Conservation (phyloP, 2,329 filamentous ascomycete genomes). For the Tolypocladium endophyticum region DNA sequence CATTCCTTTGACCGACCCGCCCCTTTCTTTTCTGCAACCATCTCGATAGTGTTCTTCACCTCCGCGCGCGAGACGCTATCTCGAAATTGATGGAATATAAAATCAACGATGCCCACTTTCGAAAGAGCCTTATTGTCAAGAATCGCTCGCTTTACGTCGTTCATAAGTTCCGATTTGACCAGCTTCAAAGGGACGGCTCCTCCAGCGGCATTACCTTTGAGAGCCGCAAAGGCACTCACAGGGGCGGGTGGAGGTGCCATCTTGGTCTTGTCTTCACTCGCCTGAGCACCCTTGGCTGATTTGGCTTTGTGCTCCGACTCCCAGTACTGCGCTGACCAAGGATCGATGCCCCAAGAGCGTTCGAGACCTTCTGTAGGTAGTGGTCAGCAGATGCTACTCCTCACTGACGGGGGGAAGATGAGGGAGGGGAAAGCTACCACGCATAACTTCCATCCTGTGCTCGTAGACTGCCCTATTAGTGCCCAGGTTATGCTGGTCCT, state of each 20-base stretch:
- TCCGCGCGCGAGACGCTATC: conserved; percentile 25
- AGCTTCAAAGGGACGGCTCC: conserved; percentile 15
- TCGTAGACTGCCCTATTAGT: conserved; percentile 40
- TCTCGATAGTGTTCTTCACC: conserved; percentile 30
- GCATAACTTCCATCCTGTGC: conserved; percentile 66
- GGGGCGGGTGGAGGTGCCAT: conserved; percentile 24
- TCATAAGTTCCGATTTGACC: conserved; percentile 27
- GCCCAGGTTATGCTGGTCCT: conserved; percentile 41
- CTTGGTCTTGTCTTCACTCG: conserved; percentile 8
- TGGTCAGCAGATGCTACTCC: background rate
- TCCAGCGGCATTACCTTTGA: conserved; percentile 10
- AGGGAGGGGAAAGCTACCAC: conserved; percentile 38
- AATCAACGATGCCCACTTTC: conserved; percentile 29
- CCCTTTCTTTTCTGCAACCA: conserved; percentile 28
- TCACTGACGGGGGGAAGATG: too few species aligned
- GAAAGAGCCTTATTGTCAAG: conserved; percentile 27
- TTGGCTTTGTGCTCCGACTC: conserved; percentile 26
- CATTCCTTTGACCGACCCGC: conserved; percentile 25
- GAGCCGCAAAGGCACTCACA: conserved; percentile 25
- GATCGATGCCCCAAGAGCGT: conserved; percentile 57
- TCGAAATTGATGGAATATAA: conserved; percentile 27
- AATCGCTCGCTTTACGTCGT: conserved; percentile 30
- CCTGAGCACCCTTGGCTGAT: conserved; percentile 6
- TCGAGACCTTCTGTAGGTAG: conserved; percentile 31
- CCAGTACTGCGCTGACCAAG: conserved; percentile 81